Base-by-base conservation (phyloP, 495 filamentous ascomycete species). In the Penicillium atrosanguineum region DNA sequence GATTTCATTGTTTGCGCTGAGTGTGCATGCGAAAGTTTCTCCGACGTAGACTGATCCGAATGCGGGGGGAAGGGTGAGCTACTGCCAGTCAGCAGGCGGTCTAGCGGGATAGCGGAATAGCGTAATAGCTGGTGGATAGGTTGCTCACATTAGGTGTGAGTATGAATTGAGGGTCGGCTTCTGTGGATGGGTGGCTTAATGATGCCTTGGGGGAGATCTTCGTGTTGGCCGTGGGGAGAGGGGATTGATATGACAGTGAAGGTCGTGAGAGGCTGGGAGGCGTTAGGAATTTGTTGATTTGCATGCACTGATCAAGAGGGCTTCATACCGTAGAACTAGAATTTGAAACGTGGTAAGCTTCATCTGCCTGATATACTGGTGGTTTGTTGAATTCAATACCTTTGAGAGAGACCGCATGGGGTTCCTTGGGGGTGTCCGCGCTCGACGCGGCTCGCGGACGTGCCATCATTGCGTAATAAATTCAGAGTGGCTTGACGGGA, bases 21-120 rank as follows among this genome's bases (percentile, higher is more conserved):
- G 81, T 1, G 92, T 94, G 72, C 94, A 98, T 45, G 83, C 83
- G 69, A 98, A 98, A 1, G 88, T 91, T 74, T 97, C 92, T 52
- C 94, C 94, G 39, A 97, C 92, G 57, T 97, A 97, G 45, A 92
- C 91, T 9, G 89, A 89, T 48, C 91, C 94, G 67, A 98, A 97
- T 5, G 90, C 83, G 1, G 91, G 88, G 6, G 94, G 94, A 4
- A 97, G 84, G n/a, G 89, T 96, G 57, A 97, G 80, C 82, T 85
- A 43, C 25, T 25, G 16, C 31, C 8, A 41, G 14, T 41, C 12
- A 48, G 38, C 19, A n/a, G 38, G 41, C 16, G 19, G 5, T 15
- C 36, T 12, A 26, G 21, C 31, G 12, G 14, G 31, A 34, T 14
- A 12, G 31, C 4, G 1, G 9, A 12, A 2, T 34, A 15, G 11